These are phyloP conservation scores for Hortiboletus campestris DNA, from an alignment of 768 basidiomycete genomes.

Conservation along the genomic window DNA sequence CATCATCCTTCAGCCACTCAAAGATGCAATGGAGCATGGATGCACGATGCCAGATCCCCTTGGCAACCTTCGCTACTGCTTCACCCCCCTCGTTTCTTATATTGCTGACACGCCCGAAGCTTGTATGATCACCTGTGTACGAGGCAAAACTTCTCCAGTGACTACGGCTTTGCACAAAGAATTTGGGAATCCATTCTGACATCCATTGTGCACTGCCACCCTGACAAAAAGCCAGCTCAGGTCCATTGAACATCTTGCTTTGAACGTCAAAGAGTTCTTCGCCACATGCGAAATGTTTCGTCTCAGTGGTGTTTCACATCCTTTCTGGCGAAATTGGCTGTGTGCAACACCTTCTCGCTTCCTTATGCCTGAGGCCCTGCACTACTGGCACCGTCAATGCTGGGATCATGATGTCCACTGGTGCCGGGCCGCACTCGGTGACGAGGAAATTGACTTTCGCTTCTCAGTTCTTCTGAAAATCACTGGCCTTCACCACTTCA, in stretches of 20 bases:
- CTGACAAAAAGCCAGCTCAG: not conserved
- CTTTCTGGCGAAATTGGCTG: not conserved
- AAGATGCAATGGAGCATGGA: not conserved
- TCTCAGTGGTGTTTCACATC: not conserved
- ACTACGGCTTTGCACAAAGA: not conserved
- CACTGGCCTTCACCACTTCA: conserved; percentile 37
- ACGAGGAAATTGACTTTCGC: conserved; percentile 6
- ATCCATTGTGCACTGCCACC: not conserved
- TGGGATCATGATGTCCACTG: not conserved
- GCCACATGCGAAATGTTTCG: not conserved
- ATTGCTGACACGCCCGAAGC: not conserved
- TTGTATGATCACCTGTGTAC: not conserved
- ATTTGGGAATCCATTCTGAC: not conserved
- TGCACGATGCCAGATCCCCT: not conserved
- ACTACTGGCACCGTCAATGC: not conserved
- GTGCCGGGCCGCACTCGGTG: not conserved
- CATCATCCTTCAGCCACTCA: not conserved
- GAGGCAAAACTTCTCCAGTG: not conserved
- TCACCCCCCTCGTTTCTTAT: not conserved
- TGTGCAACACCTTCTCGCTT: not conserved
- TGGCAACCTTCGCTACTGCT: not conserved
- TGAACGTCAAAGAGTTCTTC: not conserved
- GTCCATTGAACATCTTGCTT: not conserved
- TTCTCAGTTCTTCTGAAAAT: conserved; percentile 1
- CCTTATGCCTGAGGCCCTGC: not conserved